Evolutionary conservation across 192 early-diverging fungal species (phyloP).

Genomic region (Linnemannia zychae): DNA sequence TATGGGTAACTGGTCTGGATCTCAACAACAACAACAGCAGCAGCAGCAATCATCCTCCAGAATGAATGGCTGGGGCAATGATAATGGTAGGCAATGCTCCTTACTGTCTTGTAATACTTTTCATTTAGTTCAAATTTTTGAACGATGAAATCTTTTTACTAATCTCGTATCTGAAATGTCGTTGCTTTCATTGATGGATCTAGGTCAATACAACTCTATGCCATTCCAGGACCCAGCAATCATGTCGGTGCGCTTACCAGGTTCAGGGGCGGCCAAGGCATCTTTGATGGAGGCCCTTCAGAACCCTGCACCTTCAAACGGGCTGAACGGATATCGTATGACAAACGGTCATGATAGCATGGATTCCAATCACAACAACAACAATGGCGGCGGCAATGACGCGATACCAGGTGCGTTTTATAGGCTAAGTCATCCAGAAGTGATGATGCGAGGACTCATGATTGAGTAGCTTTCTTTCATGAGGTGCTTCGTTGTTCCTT

Average conservation of each 20-base stretch:
- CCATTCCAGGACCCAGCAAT: conserved; percentile 73
- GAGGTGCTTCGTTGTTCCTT: not conserved
- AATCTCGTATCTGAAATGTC: not conserved
- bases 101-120: too few species aligned
- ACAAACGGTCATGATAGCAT: conserved; percentile 3
- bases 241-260: conserved; percentile 63
- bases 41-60: conserved; percentile 34
- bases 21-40: conserved; percentile 40
- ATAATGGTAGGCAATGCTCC: not conserved
- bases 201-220: conserved; percentile 13
- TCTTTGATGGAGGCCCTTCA: conserved; percentile 45
- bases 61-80: conserved; percentile 33
- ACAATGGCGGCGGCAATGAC: not conserved
- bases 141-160: not conserved
- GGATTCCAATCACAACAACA: not conserved
- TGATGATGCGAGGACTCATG: conserved; percentile 12
- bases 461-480: not conserved
- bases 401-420: conserved; percentile 45
- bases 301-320: conserved; percentile 10
- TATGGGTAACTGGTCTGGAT: conserved; percentile 24
- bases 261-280: conserved; percentile 19
- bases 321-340: conserved; percentile 25
- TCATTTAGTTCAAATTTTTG: not conserved
- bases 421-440: conserved; percentile 1
- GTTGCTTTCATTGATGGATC: not conserved